Percentiles rank a stretch among this genome's conserved stretches.
Evolutionary conservation across 2,329 filamentous ascomycete genomes (phyloP).

Genomic region (Lasiodiplodia sp.): DNA sequence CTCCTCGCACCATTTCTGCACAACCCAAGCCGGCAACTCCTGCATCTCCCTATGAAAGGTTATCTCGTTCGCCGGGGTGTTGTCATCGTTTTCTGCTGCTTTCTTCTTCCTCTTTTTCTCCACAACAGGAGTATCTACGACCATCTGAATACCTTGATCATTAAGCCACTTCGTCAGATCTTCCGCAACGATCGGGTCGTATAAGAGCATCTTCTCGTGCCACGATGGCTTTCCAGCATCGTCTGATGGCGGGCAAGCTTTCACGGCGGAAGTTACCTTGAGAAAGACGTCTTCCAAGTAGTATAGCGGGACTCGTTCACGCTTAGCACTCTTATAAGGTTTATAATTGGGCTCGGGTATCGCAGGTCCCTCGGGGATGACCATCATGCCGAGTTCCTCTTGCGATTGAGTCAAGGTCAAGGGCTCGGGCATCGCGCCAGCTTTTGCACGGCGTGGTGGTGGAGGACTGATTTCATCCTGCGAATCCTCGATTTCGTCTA

Average conservation of each 20-base stretch:
- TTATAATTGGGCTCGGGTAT: neutral
- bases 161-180: conserved; percentile 87
- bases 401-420: conserved; percentile 33
- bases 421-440: conserved; percentile 16
- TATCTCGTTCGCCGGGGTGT: conserved; percentile 59
- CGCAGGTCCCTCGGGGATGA: neutral
- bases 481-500: conserved; percentile 51
- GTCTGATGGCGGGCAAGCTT: conserved; percentile 50
- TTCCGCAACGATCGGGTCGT: conserved; percentile 88
- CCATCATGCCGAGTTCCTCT: neutral
- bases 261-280: conserved; percentile 59
- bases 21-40: conserved; percentile 57
- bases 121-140: conserved; percentile 56
- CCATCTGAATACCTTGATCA: conserved; percentile 51
- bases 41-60: conserved; percentile 40
- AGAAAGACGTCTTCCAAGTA: conserved; percentile 46
- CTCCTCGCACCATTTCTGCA: conserved; percentile 88
- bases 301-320: neutral
- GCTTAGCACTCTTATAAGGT: neutral
- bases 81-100: conserved; percentile 51
- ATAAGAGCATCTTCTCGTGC: conserved; percentile 93
- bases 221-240: conserved; percentile 65
- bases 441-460: conserved; percentile 40
- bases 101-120: conserved; percentile 3
- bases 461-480: conserved; percentile 44